Conservation (phyloP, 441 rosid genomes). For the Populus hybrid region DNA sequence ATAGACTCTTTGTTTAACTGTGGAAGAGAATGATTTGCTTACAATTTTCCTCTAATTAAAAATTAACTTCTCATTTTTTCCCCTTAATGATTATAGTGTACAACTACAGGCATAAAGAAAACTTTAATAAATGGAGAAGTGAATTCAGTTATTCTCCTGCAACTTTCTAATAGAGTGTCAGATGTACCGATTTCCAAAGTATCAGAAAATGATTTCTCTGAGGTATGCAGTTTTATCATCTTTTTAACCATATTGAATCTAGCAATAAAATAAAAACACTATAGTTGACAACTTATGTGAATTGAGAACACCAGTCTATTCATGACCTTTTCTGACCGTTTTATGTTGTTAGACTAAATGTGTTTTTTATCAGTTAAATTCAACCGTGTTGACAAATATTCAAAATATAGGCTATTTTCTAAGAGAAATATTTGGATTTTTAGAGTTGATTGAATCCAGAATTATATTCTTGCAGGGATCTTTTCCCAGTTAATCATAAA, state of each 20-base stretch:
- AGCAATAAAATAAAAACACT: not conserved
- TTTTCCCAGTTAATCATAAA: not conserved
- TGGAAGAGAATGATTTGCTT: not conserved
- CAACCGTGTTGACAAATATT: not conserved
- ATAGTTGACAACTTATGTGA: not conserved
- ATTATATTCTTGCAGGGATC: not conserved
- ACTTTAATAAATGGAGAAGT: slow-evolving; percentile 15
- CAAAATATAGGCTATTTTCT: not conserved
- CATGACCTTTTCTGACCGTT: not conserved
- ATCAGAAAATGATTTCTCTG: slow-evolving; percentile 37
- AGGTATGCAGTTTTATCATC: slow-evolving; percentile 15
- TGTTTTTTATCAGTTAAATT: not conserved
- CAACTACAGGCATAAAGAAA: slow-evolving; percentile 39
- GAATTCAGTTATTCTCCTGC: slow-evolving; percentile 32
- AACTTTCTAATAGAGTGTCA: slow-evolving; percentile 30
- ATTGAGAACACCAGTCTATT: not conserved
- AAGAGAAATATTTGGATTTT: not conserved
- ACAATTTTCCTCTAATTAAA: not conserved
- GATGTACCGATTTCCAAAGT: slow-evolving; percentile 36
- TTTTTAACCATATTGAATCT: not conserved
- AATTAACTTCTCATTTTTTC: not conserved
- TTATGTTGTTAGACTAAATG: not conserved
- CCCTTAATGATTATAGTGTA: not conserved
- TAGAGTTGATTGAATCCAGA: not conserved
- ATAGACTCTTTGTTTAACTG: no score